Percentiles rank a stretch among this genome's conserved stretches.
Evolutionary conservation across 768 basidiomycete genomes (phyloP).

Genomic region (Boletellus ananas): DNA sequence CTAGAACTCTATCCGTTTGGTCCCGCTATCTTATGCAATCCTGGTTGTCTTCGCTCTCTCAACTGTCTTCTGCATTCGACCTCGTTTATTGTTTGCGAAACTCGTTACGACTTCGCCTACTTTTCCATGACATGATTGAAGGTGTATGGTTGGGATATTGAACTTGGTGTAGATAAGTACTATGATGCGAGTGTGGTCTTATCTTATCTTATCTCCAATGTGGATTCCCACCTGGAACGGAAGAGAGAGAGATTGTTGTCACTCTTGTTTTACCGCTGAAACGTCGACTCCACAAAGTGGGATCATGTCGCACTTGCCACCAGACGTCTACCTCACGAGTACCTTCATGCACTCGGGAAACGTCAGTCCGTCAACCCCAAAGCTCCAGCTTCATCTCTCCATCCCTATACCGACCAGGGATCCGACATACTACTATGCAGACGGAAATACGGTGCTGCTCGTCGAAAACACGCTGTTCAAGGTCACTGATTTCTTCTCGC

Average conservation of each 20-base stretch:
- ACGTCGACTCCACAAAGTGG: constrained; percentile 6
- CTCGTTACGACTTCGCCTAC: constrained; percentile 5
- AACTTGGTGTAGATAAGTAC: constrained; percentile 8
- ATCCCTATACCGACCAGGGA: constrained; percentile 36
- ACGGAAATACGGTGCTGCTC: constrained; percentile 41
- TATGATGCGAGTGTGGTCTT: constrained; percentile 11
- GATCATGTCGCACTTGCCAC: constrained; percentile 29
- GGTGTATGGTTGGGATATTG: constrained; percentile 7
- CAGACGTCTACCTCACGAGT: constrained; percentile 31
- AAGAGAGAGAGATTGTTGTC: neutral
- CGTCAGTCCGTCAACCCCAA: constrained; percentile 31
- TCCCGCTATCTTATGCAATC: constrained; percentile 18
- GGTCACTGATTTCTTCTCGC: constrained; percentile 28
- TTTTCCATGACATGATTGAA: constrained; percentile 1
- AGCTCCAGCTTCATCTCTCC: constrained; percentile 32
- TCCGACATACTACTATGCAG: constrained; percentile 37
- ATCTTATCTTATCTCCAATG: constrained; percentile 10
- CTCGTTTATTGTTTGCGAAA: constrained; percentile 10
- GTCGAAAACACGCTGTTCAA: constrained; percentile 48
- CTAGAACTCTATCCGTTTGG: constrained; percentile 18
- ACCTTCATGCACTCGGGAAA: constrained; percentile 33
- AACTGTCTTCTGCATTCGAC: constrained; percentile 15
- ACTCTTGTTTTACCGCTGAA: constrained; percentile 12
- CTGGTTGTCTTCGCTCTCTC: constrained; percentile 26
- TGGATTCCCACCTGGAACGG: constrained; percentile 19